Evolutionary conservation across 2,329 filamentous ascomycete species (phyloP).

Genomic region (Rutstroemia sp.): DNA sequence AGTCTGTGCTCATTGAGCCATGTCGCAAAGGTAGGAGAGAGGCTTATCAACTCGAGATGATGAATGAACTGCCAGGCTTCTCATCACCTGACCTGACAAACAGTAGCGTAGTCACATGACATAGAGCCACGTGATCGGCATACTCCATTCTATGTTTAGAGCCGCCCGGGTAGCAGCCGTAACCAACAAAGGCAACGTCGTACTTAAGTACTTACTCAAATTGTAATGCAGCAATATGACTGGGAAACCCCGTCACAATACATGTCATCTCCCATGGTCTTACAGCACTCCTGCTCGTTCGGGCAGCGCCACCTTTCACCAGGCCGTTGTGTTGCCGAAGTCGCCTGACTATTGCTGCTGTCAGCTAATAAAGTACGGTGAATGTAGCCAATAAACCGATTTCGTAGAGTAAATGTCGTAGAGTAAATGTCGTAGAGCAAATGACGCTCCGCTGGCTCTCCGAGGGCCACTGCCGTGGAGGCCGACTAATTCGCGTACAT

Average conservation of each 20-base stretch:
- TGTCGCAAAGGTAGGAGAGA: background rate
- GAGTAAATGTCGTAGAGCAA: background rate
- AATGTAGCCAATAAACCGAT: background rate
- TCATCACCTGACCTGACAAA: no score
- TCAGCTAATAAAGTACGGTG: background rate
- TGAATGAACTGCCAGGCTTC: no score
- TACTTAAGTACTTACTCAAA: conserved; percentile 63
- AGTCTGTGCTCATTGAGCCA: no score
- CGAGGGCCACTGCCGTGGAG: no score
- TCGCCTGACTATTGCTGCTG: conserved; percentile 47
- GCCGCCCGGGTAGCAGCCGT: background rate
- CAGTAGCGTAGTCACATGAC: no score
- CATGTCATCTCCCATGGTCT: conserved; percentile 89
- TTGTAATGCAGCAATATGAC: conserved; percentile 78
- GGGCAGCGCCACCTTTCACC: conserved; percentile 69
- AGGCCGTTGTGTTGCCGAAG: conserved; percentile 89
- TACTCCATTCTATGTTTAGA: background rate
- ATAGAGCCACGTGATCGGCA: background rate
- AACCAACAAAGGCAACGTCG: background rate
- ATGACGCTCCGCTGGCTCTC: no score
- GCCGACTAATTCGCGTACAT: no score
- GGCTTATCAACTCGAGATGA: background rate
- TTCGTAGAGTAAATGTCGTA: background rate
- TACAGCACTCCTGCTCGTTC: conserved; percentile 60
- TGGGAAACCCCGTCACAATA: conserved; percentile 83